Evolutionary conservation across 1,139 yeast genomes (phyloP).

Genomic region (Hansenula lynferdii): DNA sequence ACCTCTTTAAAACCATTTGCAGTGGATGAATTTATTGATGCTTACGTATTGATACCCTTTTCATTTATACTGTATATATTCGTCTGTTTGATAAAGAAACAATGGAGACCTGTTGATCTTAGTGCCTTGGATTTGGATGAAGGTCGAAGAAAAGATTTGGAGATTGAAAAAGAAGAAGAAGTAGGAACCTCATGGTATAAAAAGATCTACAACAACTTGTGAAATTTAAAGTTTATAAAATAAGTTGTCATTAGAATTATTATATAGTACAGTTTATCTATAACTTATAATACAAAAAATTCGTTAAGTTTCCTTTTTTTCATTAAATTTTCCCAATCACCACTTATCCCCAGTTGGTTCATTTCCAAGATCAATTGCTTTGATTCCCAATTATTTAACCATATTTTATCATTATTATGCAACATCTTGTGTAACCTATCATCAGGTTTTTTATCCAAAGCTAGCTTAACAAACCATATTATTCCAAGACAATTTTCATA

Average conservation of each 20-base stretch:
- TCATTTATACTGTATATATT: too few relatives aligned
- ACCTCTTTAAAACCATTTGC: conserved; percentile 23
- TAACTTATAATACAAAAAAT: neutral
- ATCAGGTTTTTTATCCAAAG: neutral
- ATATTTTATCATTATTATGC: neutral
- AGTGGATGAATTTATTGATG: conserved; percentile 22
- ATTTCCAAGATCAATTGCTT: conserved; percentile 1
- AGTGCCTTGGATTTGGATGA: conserved; percentile 18
- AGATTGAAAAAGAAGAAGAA: conserved; percentile 5
- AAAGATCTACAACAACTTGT: neutral
- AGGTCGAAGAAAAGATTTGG: conserved; percentile 19
- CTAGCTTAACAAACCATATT: conserved; percentile 1
- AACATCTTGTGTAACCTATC: neutral
- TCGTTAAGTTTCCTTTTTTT: neutral
- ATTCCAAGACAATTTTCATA: neutral
- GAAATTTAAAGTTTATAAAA: too few relatives aligned
- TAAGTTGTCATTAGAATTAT: too few relatives aligned
- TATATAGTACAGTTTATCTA: too few relatives aligned
- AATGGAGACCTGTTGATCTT: conserved; percentile 17
- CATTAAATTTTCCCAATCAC: neutral
- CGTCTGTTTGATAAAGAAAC: conserved; percentile 19
- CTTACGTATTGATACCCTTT: conserved; percentile 21
- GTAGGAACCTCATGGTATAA: conserved; percentile 2
- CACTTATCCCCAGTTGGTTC: neutral
- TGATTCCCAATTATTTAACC: conserved; percentile 1